These are phyloP conservation scores for Jimgerdemannia flammicorona DNA, from an alignment of 192 early-diverging fungal genomes.

Conservation along the genomic window DNA sequence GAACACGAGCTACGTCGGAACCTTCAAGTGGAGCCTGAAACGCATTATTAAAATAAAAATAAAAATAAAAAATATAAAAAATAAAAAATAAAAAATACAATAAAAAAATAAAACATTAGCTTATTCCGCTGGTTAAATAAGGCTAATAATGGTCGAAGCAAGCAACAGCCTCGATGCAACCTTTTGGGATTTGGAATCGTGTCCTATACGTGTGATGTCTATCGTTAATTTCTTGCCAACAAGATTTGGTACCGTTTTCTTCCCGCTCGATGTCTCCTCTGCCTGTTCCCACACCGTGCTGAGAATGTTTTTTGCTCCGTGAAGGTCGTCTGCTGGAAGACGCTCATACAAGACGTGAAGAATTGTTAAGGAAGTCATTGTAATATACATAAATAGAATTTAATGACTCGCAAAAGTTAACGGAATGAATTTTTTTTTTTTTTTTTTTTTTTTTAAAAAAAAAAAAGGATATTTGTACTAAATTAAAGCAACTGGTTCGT, in stretches of 20 bases:
- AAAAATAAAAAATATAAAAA: background rate
- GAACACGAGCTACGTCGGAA: conserved; percentile 3
- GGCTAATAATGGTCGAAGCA: too few relatives aligned
- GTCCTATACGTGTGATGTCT: conserved; percentile 36
- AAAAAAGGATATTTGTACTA: conserved; percentile 50
- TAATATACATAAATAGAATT: too few relatives aligned
- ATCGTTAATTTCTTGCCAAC: conserved; percentile 24
- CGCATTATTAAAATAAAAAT: background rate
- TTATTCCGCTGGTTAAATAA: too few relatives aligned
- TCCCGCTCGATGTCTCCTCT: conserved; percentile 16
- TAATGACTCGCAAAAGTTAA: too few relatives aligned
- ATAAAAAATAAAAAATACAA: conserved; percentile 1
- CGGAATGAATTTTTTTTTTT: background rate
- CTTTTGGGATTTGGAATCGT: conserved; percentile 33
- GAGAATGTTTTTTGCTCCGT: conserved; percentile 35
- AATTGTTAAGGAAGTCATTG: conserved; percentile 13
- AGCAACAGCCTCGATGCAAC: background rate
- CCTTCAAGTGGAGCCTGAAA: conserved; percentile 18
- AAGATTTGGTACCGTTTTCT: conserved; percentile 11
- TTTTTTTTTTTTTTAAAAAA: too few relatives aligned
- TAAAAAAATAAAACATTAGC: background rate
- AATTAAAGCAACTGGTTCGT: conserved; percentile 34
- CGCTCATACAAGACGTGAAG: conserved; percentile 43
- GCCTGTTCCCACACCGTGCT: conserved; percentile 29
- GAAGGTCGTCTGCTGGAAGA: conserved; percentile 27